These are phyloP conservation scores for Hyaloscypha finlandica DNA, from an alignment of 495 filamentous ascomycete species.

Conservation along the genomic window DNA sequence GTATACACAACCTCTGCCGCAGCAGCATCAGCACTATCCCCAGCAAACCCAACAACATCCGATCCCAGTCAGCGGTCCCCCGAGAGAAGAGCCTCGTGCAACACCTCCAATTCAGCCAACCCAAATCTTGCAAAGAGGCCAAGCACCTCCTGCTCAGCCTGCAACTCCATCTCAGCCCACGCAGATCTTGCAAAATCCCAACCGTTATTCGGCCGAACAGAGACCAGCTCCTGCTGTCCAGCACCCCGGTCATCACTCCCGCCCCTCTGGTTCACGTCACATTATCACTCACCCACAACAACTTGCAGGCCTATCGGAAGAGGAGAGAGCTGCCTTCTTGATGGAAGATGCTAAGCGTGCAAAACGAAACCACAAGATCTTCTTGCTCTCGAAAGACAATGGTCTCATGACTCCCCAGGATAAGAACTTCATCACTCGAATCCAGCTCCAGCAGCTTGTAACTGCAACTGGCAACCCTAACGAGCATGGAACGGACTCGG, in stretches of 20 bases:
- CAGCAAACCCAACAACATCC: conserved; percentile 35
- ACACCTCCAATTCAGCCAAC: conserved; percentile 56
- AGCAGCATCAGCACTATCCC: conserved; percentile 25
- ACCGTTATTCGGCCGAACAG: conserved; percentile 39
- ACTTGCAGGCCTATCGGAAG: conserved; percentile 73
- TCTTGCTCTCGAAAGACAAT: conserved; percentile 88
- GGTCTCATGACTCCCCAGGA: conserved; percentile 98
- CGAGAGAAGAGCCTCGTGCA: conserved; percentile 32
- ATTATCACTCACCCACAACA: conserved; percentile 70
- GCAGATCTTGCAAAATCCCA: conserved; percentile 45
- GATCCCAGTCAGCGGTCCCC: conserved; percentile 36
- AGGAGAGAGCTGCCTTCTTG: conserved; percentile 74
- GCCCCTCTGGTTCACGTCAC: conserved; percentile 28
- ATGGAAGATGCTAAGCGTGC: conserved; percentile 92
- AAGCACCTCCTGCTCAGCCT: conserved; percentile 17
- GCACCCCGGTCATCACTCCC: conserved; percentile 40
- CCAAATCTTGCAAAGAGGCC: conserved; percentile 40
- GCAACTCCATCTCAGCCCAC: conserved; percentile 40
- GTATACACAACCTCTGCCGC: conserved; percentile 29
- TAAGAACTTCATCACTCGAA: conserved; percentile 98
- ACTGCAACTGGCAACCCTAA: conserved; percentile 84
- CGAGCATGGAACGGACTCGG: conserved; percentile 76
- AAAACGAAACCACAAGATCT: conserved; percentile 98
- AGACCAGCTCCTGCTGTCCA: conserved; percentile 41
- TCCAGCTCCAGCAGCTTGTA: conserved; percentile 95